Evolutionary conservation across 1,284 basidiomycete species (phyloP).

Genomic region (Fomes fomentarius): DNA sequence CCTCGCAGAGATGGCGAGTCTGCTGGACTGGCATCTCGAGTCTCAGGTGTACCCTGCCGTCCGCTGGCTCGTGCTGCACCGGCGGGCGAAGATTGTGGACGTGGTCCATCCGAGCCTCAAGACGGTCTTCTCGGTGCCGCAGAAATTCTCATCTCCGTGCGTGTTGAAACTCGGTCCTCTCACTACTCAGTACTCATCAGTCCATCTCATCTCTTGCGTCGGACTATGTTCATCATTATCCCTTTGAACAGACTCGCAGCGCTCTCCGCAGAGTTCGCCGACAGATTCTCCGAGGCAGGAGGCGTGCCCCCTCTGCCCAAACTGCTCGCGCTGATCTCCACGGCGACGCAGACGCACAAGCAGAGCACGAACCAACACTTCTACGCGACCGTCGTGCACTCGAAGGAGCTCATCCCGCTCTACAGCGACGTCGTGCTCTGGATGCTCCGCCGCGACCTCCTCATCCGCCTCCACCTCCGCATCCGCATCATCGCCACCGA

Average conservation of each 20-base stretch:
- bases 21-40: constrained; percentile 87
- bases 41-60: constrained; percentile 87
- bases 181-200: too few relatives aligned
- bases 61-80: constrained; percentile 88
- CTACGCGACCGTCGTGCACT: constrained; percentile 75
- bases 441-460: constrained; percentile 87
- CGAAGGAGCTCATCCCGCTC: constrained; percentile 66
- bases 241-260: constrained; percentile 67
- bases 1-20: constrained; percentile 83
- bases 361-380: constrained; percentile 69
- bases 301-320: constrained; percentile 73
- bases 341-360: constrained; percentile 63
- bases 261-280: constrained; percentile 67
- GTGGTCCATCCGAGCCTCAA: constrained; percentile 82
- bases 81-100: constrained; percentile 89
- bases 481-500: constrained; percentile 83
- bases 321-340: constrained; percentile 75
- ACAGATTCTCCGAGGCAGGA: constrained; percentile 65
- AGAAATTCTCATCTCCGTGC: constrained; percentile 69
- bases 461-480: constrained; percentile 85
- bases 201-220: too few relatives aligned
- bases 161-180: too few relatives aligned
- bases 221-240: too few relatives aligned
- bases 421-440: constrained; percentile 90
- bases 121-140: constrained; percentile 79